Evolutionary conservation across 371 early-diverging fungal species (phyloP).

Genomic region (Mortierella sp.): DNA sequence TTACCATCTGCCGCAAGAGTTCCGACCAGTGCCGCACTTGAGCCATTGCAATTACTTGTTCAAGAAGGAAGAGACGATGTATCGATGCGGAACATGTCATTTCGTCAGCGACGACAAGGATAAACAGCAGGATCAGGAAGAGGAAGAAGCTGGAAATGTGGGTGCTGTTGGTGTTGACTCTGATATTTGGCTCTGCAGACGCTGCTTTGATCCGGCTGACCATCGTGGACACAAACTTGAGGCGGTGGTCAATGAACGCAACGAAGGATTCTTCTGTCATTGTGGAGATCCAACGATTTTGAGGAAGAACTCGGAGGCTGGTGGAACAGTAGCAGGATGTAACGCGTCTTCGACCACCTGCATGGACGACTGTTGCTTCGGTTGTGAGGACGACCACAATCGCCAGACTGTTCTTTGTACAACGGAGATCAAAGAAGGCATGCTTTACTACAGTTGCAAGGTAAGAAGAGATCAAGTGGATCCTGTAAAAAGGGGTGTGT

Average conservation of each 20-base stretch:
- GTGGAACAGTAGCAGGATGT: neutral
- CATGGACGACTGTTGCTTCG: neutral
- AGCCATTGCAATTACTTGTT: slow-evolving; percentile 42
- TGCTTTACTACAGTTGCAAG: slow-evolving; percentile 42
- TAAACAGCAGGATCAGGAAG: neutral
- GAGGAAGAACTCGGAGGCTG: neutral
- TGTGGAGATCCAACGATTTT: slow-evolving; percentile 28
- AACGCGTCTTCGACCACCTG: too few relatives aligned
- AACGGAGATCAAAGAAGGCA: slow-evolving; percentile 37
- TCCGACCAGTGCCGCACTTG: slow-evolving; percentile 32
- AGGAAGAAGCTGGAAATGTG: neutral
- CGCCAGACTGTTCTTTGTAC: slow-evolving; percentile 40
- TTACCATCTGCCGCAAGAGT: slow-evolving; percentile 41
- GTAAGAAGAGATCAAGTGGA: slow-evolving; percentile 3
- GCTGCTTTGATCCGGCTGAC: slow-evolving; percentile 30
- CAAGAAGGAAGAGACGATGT: slow-evolving; percentile 24
- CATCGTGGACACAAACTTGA: slow-evolving; percentile 30
- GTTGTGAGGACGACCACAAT: slow-evolving; percentile 38
- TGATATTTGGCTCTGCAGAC: slow-evolving; percentile 36
- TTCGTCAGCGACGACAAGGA: neutral
- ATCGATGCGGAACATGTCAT: slow-evolving; percentile 28
- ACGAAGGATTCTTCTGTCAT: slow-evolving; percentile 40
- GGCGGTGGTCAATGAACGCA: slow-evolving; percentile 9
- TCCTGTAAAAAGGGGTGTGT: neutral
- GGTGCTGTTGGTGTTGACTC: neutral